phyloP scores from a whole-genome alignment of 2,329 filamentous ascomycete species.

The Calonectria pseudoreteaudii region DNA sequence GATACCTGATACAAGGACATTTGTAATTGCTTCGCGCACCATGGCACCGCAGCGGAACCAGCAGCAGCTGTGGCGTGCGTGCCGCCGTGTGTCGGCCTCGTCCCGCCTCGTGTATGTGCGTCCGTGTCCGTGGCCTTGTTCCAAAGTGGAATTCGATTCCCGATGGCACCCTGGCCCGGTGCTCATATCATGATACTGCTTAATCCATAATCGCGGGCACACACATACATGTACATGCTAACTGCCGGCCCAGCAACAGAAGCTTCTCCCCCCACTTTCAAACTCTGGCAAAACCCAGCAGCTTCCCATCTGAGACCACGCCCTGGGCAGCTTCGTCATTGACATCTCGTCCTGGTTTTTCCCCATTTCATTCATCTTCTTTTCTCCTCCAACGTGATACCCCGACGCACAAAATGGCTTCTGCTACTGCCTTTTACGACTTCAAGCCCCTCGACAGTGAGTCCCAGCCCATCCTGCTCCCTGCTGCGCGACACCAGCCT shows the following conservation, averaged over 20 bases:
- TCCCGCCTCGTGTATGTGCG: neutral
- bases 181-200: neutral
- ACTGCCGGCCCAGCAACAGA: slow-evolving; percentile 22
- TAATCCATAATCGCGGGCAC: neutral
- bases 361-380: slow-evolving; percentile 13
- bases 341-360: neutral
- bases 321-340: slow-evolving; percentile 18
- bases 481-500: slow-evolving; percentile 31
- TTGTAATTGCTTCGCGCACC: slow-evolving; percentile 5
- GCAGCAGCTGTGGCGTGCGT: neutral
- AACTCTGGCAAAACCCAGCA: slow-evolving; percentile 5
- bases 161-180: neutral
- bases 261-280: slow-evolving; percentile 17
- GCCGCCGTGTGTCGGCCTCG: neutral
- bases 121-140: neutral
- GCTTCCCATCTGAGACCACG: slow-evolving; percentile 12
- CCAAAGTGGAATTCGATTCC: slow-evolving; percentile 5
- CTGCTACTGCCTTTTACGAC: slow-evolving; percentile 75
- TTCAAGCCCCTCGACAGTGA: slow-evolving; percentile 86
- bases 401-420: slow-evolving; percentile 49
- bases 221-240: slow-evolving; percentile 2
- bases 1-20: neutral
- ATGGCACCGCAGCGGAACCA: neutral
- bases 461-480: slow-evolving; percentile 44
- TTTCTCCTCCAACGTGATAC: slow-evolving; percentile 18